phyloP scores from a whole-genome alignment of 1,284 basidiomycete species.

The Tylopilus orsonianus region DNA sequence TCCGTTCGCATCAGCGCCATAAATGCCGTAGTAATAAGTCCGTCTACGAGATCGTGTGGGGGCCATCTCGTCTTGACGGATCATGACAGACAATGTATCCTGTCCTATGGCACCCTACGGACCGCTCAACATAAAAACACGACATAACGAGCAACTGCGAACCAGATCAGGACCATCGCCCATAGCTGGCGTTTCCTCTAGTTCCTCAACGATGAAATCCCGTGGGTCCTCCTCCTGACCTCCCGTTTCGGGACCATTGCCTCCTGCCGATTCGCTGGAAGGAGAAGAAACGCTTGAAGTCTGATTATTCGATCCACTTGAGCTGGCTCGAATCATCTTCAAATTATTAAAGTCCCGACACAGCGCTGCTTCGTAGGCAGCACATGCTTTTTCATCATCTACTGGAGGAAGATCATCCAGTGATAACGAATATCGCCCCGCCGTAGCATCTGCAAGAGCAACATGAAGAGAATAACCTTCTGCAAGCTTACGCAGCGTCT shows the following conservation, averaged over 20 bases:
- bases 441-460: constrained; percentile 42
- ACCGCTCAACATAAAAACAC: constrained; percentile 12
- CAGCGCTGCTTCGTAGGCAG: constrained; percentile 45
- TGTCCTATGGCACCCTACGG: constrained; percentile 60
- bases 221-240: constrained; percentile 23
- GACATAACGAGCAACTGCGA: constrained; percentile 17
- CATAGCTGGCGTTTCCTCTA: constrained; percentile 15
- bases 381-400: constrained; percentile 46
- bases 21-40: constrained; percentile 46
- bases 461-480: constrained; percentile 41
- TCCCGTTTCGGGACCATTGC: constrained; percentile 15
- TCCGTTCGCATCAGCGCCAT: constrained; percentile 41
- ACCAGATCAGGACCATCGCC: constrained; percentile 34
- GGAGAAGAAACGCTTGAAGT: constrained; percentile 2
- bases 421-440: constrained; percentile 49
- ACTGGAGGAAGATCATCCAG: constrained; percentile 54
- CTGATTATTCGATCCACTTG: constrained; percentile 21
- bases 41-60: constrained; percentile 56
- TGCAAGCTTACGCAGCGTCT: constrained; percentile 56
- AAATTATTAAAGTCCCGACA: constrained; percentile 46
- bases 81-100: constrained; percentile 65
- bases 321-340: constrained; percentile 28
- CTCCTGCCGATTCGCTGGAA: constrained; percentile 11
- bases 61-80: constrained; percentile 65
- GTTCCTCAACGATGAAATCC: constrained; percentile 27